Evolutionary conservation across 371 early-diverging fungal genomes (phyloP), one percentile per base, ranked within the genome.

Genomic region (Dichotomocladium elegans): DNA sequence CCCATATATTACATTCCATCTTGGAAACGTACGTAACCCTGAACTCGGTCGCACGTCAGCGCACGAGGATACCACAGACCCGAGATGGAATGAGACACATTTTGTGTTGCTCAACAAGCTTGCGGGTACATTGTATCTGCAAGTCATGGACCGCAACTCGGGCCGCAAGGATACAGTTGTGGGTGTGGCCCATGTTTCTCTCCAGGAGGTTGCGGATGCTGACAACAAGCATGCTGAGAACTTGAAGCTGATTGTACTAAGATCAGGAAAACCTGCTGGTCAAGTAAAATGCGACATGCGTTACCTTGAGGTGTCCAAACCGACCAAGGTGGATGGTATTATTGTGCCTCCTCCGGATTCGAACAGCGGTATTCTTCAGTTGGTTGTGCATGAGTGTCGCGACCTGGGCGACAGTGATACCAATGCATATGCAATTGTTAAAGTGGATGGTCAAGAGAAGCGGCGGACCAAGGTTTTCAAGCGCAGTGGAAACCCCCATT

Each of bases 1-100:
- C 64, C 98, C 96, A 11, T 94, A 91, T 58, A 74, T 88, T 33
- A 74, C 72, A 9, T 65, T 94, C 49, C 82, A 81, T 34, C 70
- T 92, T 17, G 85, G 84, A 41, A 90, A 88, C 54, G 66, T 82
- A 19, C 78, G 75, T 5, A 72, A 72, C 30, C 58, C 66, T 2
- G 87, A 83, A 51, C 69, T 88, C 10, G 80, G 73, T 5, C 68
- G 78, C 6, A 85, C 89, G 12, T 77, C 77, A 4, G 66, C 69
- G 24, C 56, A 71, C 28, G 77, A 88, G 47, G 83, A 89, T 58
- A 85, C 72, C 17, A 51, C 37, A 21, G 67, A 71, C 43, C 77
- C 77, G 46, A 71, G 65, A 27, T 77, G 73, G 61, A 66, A 77
- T 21, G 74, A 77, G 51, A 73, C 66, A 2, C 58, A 73, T 40